Evolutionary conservation across 805 yeast genomes (phyloP), one percentile per base, ranked within the genome.

Genomic region (Wickerhamomyces subpelliculosus): DNA sequence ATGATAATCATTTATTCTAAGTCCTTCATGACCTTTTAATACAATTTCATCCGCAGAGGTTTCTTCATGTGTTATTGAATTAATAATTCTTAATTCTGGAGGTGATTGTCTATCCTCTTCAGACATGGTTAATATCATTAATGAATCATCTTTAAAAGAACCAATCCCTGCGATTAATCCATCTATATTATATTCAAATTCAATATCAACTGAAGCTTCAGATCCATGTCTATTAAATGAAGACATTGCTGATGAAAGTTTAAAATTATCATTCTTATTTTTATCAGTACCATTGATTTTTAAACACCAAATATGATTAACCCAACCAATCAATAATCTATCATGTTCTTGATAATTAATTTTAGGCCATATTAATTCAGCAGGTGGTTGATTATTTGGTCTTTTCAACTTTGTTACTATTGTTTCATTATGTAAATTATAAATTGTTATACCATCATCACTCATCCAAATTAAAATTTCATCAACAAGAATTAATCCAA

Each of bases 291-390:
- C 32, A 6, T 29, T 65, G 8, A 78, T 60, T 42, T 78, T 68
- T 27, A 87, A 60, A 17, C 72, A 63, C 94, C 95, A 89, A 3
- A 90, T 66, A 45, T 78, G 73, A 43, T 76, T 70, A 3, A 78
- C 84, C 97, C 97, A 93, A 0, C 89, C 95, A 20, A 93, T 70
- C 1, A 84, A 58, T 10, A 87, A 64, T 43, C 84, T 58, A 52
- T 81, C 83, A 3, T 70, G 61, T 48, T 80, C 94, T 0, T 80
- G 77, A 38, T 70, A 69, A 40, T 75, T 76, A 4, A 84, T 72
- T 34, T 84, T 72, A 0, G 97, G 97, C 78, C 93, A 80, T 49
- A 82, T 86, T 27, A 89, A 59, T 46, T 87, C 96, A 3, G 94
- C 79, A 18, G 89, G 65, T 5, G 80, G 49, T 61, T 61, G 64